Conservation (phyloP, 306 rosid genomes). For the Neltuma alba region DNA sequence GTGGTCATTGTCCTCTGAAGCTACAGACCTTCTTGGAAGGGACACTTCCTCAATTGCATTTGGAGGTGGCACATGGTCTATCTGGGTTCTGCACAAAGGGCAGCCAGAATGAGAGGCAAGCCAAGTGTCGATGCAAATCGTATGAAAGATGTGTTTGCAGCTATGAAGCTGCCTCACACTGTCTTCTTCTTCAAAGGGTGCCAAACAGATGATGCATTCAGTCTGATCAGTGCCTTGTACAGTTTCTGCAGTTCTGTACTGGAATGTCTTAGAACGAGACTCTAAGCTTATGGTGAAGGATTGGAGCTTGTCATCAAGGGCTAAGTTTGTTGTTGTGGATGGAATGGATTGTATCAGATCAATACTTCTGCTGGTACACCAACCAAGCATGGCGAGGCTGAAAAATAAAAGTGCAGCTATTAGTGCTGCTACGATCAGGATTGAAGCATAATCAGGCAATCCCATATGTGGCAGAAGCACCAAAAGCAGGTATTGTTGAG, state of each 20-base stretch:
- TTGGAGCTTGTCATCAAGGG: conserved; percentile 34
- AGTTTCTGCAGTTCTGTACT: conserved; percentile 28
- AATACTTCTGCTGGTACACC: conserved; percentile 24
- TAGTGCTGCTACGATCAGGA: conserved; percentile 33
- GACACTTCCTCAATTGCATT: neutral
- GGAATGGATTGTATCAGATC: conserved; percentile 24
- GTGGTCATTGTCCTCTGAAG: conserved; percentile 26
- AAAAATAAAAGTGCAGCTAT: conserved; percentile 37
- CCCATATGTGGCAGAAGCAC: conserved; percentile 6
- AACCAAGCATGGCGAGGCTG: conserved; percentile 43
- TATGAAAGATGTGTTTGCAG: conserved; percentile 50
- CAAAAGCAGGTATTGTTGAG: conserved; percentile 19
- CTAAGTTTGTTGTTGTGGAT: conserved; percentile 9
- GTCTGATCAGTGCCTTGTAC: conserved; percentile 31
- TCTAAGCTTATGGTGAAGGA: conserved; percentile 41
- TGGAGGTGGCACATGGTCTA: conserved; percentile 30
- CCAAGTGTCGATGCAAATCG: conserved; percentile 50
- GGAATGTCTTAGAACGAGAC: conserved; percentile 42
- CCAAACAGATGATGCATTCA: conserved; percentile 48
- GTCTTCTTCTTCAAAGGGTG: conserved; percentile 43
- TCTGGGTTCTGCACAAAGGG: conserved; percentile 47
- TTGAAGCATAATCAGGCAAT: conserved; percentile 23
- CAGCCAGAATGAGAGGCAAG: conserved; percentile 44
- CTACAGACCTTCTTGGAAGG: conserved; percentile 10
- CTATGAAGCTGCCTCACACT: conserved; percentile 42